Percentiles rank a stretch among this genome's conserved stretches.
Evolutionary conservation across 2,329 filamentous ascomycete species (phyloP).

Genomic region (Shiraia sp.): DNA sequence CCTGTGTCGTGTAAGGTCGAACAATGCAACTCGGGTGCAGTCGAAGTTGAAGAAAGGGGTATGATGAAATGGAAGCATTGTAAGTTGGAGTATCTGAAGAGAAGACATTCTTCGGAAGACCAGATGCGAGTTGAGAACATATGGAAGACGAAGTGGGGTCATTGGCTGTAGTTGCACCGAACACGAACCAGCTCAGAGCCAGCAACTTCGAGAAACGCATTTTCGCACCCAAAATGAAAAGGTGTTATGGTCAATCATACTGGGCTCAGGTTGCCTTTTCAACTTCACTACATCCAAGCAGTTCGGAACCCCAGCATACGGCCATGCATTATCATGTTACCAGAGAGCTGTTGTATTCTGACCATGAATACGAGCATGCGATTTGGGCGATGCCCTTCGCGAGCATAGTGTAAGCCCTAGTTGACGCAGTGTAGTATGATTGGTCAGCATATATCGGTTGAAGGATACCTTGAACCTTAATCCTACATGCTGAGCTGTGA

Average conservation of each 20-base stretch:
- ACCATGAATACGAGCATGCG: slow-evolving; percentile 4
- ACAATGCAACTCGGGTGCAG: slow-evolving; percentile 26
- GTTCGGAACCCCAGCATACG: background rate
- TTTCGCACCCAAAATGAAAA: background rate
- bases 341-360: slow-evolving; percentile 1
- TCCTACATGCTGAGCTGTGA: too few species aligned
- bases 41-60: slow-evolving; percentile 24
- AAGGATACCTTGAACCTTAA: too few species aligned
- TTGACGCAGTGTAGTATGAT: background rate
- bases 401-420: too few species aligned
- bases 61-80: slow-evolving; percentile 27
- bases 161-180: background rate
- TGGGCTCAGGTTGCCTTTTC: too few species aligned
- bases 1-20: slow-evolving; percentile 17
- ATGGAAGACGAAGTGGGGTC: slow-evolving; percentile 1
- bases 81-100: slow-evolving; percentile 21
- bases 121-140: slow-evolving; percentile 16
- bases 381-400: too few species aligned
- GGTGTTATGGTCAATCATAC: too few species aligned
- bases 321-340: background rate
- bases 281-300: background rate
- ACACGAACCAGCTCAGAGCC: slow-evolving; percentile 3
- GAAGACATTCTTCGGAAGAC: slow-evolving; percentile 19
- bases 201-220: slow-evolving; percentile 11
- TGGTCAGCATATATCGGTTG: background rate